Evolutionary conservation across 768 basidiomycete species (phyloP).

Genomic region (Suillus bovinus): DNA sequence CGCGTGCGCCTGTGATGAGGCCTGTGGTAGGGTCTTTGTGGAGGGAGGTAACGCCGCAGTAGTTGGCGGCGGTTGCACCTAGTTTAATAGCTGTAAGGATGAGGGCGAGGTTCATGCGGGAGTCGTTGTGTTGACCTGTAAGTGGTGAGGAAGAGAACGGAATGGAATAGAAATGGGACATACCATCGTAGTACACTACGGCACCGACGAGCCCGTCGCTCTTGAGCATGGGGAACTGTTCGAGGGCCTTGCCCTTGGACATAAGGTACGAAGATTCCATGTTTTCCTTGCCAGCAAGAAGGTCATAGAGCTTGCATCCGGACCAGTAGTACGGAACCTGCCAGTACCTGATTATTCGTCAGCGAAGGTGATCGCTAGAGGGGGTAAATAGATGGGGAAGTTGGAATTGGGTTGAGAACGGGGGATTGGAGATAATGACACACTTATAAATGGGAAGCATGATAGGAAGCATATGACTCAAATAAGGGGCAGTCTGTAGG

Average conservation of each 20-base stretch:
- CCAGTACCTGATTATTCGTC: slow-evolving; percentile 66
- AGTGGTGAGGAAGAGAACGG: not conserved
- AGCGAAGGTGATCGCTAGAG: slow-evolving; percentile 1
- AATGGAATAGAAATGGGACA: slow-evolving; percentile 17
- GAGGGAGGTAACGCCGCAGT: slow-evolving; percentile 80
- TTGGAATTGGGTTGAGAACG: not conserved
- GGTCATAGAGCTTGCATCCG: slow-evolving; percentile 95
- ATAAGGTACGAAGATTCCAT: slow-evolving; percentile 96
- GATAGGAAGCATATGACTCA: slow-evolving; percentile 91
- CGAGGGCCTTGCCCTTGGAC: slow-evolving; percentile 90
- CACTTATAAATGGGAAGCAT: slow-evolving; percentile 97
- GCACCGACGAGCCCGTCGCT: slow-evolving; percentile 89
- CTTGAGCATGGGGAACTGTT: slow-evolving; percentile 97
- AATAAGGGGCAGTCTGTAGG: slow-evolving; percentile 93
- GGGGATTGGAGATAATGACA: slow-evolving; percentile 18
- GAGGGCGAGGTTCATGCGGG: slow-evolving; percentile 96
- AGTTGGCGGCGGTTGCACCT: slow-evolving; percentile 86
- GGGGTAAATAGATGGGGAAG: not conserved
- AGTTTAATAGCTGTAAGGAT: slow-evolving; percentile 93
- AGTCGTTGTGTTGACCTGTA: slow-evolving; percentile 95
- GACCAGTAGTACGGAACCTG: slow-evolving; percentile 95
- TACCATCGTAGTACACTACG: slow-evolving; percentile 96
- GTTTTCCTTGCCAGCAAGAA: slow-evolving; percentile 93
- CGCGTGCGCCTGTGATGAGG: slow-evolving; percentile 64
- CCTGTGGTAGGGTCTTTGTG: slow-evolving; percentile 67